These are phyloP conservation scores for Aspergillus diversus DNA, from an alignment of 495 filamentous ascomycete genomes.

Conservation along the genomic window DNA sequence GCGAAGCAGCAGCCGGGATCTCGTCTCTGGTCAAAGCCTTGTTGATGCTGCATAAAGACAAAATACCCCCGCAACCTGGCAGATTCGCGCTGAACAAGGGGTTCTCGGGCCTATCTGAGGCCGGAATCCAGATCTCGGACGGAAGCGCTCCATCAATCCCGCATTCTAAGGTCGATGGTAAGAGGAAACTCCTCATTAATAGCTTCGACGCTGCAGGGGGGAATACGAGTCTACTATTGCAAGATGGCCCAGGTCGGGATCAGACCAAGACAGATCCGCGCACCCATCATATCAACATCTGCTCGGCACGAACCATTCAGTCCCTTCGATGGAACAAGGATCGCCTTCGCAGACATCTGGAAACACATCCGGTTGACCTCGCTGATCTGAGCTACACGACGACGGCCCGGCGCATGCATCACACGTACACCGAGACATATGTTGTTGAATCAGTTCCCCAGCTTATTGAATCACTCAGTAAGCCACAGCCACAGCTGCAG, in stretches of 20 bases:
- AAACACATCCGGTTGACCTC: slow-evolving; percentile 50
- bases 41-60: slow-evolving; percentile 33
- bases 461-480: slow-evolving; percentile 4
- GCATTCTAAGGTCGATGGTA: not conserved
- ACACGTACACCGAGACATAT: slow-evolving; percentile 29
- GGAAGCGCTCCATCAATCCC: slow-evolving; percentile 3
- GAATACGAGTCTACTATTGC: slow-evolving; percentile 7
- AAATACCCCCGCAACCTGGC: slow-evolving; percentile 38
- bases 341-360: slow-evolving; percentile 47
- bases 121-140: slow-evolving; percentile 25
- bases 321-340: slow-evolving; percentile 38
- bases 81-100: slow-evolving; percentile 2
- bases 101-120: slow-evolving; percentile 44
- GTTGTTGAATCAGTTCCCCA: not conserved
- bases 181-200: slow-evolving; percentile 25
- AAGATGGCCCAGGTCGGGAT: slow-evolving; percentile 5
- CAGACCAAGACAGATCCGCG: slow-evolving; percentile 1
- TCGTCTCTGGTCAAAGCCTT: slow-evolving; percentile 38
- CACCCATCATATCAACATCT: slow-evolving; percentile 27
- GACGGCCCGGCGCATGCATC: slow-evolving; percentile 71
- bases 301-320: slow-evolving; percentile 29
- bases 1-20: slow-evolving; percentile 37
- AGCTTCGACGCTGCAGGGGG: slow-evolving; percentile 31
- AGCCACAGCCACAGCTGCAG: not conserved
- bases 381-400: slow-evolving; percentile 70